phyloP scores from a whole-genome alignment of 495 filamentous ascomycete genomes.

The Penicillium herquei region DNA sequence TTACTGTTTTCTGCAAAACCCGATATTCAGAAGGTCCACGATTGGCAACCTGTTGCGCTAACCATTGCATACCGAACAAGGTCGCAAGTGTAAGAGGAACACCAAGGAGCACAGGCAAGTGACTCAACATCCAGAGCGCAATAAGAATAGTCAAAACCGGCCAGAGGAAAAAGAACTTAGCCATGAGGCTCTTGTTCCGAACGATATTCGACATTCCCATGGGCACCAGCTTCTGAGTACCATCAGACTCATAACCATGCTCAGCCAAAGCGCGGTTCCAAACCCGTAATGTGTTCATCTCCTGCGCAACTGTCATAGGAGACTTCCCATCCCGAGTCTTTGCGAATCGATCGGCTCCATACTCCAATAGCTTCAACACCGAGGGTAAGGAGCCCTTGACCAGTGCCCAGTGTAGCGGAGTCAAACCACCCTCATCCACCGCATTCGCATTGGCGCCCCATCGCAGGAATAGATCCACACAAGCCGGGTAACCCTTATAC shows the following conservation, averaged over 20 bases:
- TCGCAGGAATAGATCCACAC: constrained; percentile 87
- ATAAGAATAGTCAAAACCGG: constrained; percentile 74
- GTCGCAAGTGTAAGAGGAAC: constrained; percentile 66
- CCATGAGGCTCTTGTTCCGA: constrained; percentile 75
- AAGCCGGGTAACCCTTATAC: constrained; percentile 90
- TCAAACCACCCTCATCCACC: constrained; percentile 86
- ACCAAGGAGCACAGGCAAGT: constrained; percentile 70
- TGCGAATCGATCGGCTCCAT: constrained; percentile 87
- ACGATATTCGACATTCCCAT: constrained; percentile 52
- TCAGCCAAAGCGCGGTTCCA: constrained; percentile 86
- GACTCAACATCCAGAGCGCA: constrained; percentile 67
- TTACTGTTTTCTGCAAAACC: constrained; percentile 80
- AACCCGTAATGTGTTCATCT: constrained; percentile 80
- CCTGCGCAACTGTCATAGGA: constrained; percentile 75
- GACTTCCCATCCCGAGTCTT: constrained; percentile 85
- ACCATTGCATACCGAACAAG: constrained; percentile 73
- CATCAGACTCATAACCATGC: constrained; percentile 79
- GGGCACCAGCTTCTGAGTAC: constrained; percentile 59
- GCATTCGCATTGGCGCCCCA: constrained; percentile 95
- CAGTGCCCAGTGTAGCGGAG: constrained; percentile 92
- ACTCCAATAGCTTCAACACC: constrained; percentile 89
- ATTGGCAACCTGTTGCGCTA: constrained; percentile 70
- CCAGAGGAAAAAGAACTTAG: constrained; percentile 87
- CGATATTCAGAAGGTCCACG: constrained; percentile 85
- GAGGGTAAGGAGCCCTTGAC: constrained; percentile 85